Evolutionary conservation across 345 rosid species (phyloP), one percentile per base, ranked within the genome.

Genomic region (Bruguiera gymnorhiza): DNA sequence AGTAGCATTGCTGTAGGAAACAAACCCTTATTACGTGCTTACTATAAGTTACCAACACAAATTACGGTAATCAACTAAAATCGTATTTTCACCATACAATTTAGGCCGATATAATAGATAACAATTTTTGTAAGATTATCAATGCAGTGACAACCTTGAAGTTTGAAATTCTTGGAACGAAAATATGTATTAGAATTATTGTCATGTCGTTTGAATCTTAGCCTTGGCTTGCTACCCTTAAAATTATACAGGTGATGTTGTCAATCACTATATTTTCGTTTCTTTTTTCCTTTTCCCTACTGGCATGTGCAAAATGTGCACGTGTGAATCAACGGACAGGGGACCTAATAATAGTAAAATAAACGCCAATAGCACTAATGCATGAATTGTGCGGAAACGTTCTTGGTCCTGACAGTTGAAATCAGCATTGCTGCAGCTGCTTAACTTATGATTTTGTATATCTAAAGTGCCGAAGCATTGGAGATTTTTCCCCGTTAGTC

Each of bases 271-370:
- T 13, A 11, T 43, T 43, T 43, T 11, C 15, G 13, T 43, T 43
- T 13, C 30, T 10, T 10, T 6, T 20, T 36, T 5, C 0, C n/a
- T 29, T 30, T 21, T n/a, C 23, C 21, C 31, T 8, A 21, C 11
- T 51, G 4, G 67, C 73, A 62, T 52, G 72, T 59, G 48, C 3
- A 46, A 20, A 69, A 59, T 30, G 31, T 30, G 65, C 2, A 9
- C 21, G 29, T 19, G 21, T 18, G 48, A 59, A 27, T 19, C 30
- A 52, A 53, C 6, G 29, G 9, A 2, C 7, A 27, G 3, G 1
- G 16, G 23, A 27, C 32, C 6, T 62, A 23, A 23, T 37, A 23
- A 62, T 36, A 36, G 37, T 13, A 13, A 39, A 9, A 39, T 11
- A 8, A n/a, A 32, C 24, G 6, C 1, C 36, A 60, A 32, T 20